phyloP scores from a whole-genome alignment of 1,284 basidiomycete species.

The Irpex rosettiformis region DNA sequence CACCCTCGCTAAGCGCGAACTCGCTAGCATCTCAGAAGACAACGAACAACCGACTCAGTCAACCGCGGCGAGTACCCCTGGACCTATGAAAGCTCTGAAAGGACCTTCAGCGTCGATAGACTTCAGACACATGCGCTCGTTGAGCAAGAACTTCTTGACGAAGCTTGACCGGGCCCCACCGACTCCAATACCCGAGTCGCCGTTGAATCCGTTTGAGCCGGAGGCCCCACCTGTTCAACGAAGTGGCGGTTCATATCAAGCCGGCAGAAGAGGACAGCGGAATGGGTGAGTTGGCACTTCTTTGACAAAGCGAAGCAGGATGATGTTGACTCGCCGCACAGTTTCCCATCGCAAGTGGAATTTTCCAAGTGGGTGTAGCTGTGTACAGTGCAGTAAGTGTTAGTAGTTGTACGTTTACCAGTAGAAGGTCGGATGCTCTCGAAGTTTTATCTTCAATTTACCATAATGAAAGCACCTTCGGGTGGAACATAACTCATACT shows the following conservation, averaged over 20 bases:
- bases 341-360: neutral
- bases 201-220: neutral
- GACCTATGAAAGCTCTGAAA: conserved; percentile 20
- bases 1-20: conserved; percentile 41
- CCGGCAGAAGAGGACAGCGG: neutral
- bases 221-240: neutral
- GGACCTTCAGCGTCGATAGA: conserved; percentile 19
- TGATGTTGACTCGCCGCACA: neutral
- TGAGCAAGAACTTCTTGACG: conserved; percentile 14
- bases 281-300: neutral
- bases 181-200: conserved; percentile 14
- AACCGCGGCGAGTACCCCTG: conserved; percentile 20
- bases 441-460: too few species aligned
- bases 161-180: conserved; percentile 12
- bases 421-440: too few species aligned
- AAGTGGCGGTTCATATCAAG: neutral
- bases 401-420: too few species aligned
- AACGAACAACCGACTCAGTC: conserved; percentile 5
- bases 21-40: conserved; percentile 19
- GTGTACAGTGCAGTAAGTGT: neutral
- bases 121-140: conserved; percentile 13
- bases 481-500: too few species aligned
- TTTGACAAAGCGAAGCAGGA: neutral
- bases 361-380: neutral
- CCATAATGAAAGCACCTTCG: too few species aligned